phyloP scores from a whole-genome alignment of 2,329 filamentous ascomycete species.

The Colletotrichum brevisporum region DNA sequence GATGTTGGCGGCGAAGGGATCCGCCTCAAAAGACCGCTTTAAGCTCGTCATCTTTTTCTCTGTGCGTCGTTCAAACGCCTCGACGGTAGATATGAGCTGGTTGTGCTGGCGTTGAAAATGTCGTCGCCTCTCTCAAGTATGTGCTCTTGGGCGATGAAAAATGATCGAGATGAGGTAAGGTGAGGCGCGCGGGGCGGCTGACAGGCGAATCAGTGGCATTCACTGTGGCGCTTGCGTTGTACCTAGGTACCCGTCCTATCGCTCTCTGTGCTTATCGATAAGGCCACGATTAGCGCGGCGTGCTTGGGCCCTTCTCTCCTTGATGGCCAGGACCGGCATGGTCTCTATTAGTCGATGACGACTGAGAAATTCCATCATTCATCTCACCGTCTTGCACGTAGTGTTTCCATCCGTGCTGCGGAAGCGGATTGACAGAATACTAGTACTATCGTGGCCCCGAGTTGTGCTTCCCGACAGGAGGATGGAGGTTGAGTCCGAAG shows the following conservation, averaged over 20 bases:
- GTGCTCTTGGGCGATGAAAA: slow-evolving; percentile 34
- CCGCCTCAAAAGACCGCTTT: slow-evolving; percentile 69
- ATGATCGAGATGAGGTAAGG: slow-evolving; percentile 28
- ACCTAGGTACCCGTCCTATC: slow-evolving; percentile 36
- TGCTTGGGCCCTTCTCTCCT: too few relatives aligned
- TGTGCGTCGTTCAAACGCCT: not conserved
- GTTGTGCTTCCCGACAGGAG: slow-evolving; percentile 5
- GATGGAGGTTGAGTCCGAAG: slow-evolving; percentile 18
- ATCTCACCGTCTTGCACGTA: not conserved
- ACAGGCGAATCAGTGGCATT: slow-evolving; percentile 41
- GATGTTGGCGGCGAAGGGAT: slow-evolving; percentile 77
- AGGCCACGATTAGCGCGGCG: not conserved
- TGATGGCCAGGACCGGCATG: too few relatives aligned
- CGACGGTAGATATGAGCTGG: slow-evolving; percentile 10
- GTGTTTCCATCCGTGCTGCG: not conserved
- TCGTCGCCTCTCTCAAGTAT: not conserved
- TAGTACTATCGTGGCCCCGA: not conserved
- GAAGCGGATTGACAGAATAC: not conserved
- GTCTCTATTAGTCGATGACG: not conserved
- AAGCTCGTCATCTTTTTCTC: slow-evolving; percentile 72
- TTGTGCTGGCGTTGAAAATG: slow-evolving; percentile 12
- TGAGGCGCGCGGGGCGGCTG: slow-evolving; percentile 34
- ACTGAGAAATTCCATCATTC: not conserved
- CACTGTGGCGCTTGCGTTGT: slow-evolving; percentile 22
- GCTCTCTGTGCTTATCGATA: slow-evolving; percentile 13